Percentiles rank a stretch among this genome's conserved stretches.
These are phyloP conservation scores for Apiospora marii DNA, from an alignment of 2,329 filamentous ascomycete genomes.

Conservation along the genomic window DNA sequence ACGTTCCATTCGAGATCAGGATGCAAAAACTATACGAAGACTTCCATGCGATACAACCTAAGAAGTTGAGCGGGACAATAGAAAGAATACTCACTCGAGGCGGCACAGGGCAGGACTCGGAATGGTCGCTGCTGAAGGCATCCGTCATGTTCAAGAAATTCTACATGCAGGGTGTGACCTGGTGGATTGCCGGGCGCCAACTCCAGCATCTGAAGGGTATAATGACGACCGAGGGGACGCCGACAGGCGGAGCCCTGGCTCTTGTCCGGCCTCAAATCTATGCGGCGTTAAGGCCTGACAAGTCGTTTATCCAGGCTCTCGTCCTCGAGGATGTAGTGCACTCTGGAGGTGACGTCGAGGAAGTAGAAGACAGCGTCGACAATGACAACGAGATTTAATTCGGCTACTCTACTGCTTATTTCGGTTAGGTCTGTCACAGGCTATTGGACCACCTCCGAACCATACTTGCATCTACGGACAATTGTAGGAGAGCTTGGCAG, in stretches of 20 bases:
- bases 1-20: background rate
- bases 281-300: constrained; percentile 47
- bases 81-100: background rate
- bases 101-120: background rate
- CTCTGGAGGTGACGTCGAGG: background rate
- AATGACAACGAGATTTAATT: background rate
- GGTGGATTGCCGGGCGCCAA: constrained; percentile 23
- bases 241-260: background rate
- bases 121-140: constrained; percentile 22
- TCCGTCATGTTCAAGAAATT: constrained; percentile 21
- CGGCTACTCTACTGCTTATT: background rate
- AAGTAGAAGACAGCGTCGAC: background rate
- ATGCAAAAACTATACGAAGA: background rate
- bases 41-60: constrained; percentile 11
- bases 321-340: background rate
- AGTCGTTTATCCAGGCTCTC: constrained; percentile 27
- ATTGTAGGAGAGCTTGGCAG: background rate
- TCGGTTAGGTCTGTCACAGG: background rate
- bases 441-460: background rate
- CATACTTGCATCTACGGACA: background rate
- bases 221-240: background rate
- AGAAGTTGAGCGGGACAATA: background rate
- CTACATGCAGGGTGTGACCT: background rate
- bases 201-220: constrained; percentile 14
- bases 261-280: constrained; percentile 39